Evolutionary conservation across 2,329 filamentous ascomycete genomes (phyloP).

Genomic region (Trichoderma sp.): DNA sequence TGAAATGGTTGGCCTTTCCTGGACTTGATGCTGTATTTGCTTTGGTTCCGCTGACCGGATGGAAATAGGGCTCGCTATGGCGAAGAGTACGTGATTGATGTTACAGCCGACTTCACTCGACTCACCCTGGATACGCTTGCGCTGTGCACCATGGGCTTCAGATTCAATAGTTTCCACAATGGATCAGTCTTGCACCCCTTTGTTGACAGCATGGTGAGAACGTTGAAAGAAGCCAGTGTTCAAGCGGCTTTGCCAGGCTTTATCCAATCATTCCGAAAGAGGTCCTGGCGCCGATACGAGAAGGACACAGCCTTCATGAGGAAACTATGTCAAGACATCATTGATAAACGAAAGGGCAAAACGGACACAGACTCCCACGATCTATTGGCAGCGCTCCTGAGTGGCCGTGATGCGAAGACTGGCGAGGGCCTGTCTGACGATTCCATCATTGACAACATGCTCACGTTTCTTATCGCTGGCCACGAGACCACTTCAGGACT

Average conservation of each 20-base stretch:
- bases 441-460: slow-evolving; percentile 63
- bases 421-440: slow-evolving; percentile 57
- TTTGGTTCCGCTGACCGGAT: not conserved
- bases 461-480: slow-evolving; percentile 65
- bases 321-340: slow-evolving; percentile 5
- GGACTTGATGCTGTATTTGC: not conserved
- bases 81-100: slow-evolving; percentile 45
- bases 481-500: slow-evolving; percentile 66
- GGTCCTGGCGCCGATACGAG: not conserved
- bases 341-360: slow-evolving; percentile 5
- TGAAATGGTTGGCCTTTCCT: slow-evolving; percentile 12
- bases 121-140: slow-evolving; percentile 62
- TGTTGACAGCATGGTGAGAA: slow-evolving; percentile 15
- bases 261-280: slow-evolving; percentile 11
- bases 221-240: slow-evolving; percentile 10
- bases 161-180: slow-evolving; percentile 62
- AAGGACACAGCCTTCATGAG: slow-evolving; percentile 8
- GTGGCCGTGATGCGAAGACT: slow-evolving; percentile 28
- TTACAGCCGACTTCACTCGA: slow-evolving; percentile 59
- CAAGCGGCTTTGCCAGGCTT: slow-evolving; percentile 2
- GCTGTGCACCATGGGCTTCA: slow-evolving; percentile 55
- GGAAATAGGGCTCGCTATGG: slow-evolving; percentile 33
- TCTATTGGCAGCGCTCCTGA: not conserved
- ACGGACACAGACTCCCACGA: not conserved
- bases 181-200: slow-evolving; percentile 23